These are phyloP conservation scores for Theobroma grandiflorum DNA, from an alignment of 441 rosid genomes.

Conservation along the genomic window DNA sequence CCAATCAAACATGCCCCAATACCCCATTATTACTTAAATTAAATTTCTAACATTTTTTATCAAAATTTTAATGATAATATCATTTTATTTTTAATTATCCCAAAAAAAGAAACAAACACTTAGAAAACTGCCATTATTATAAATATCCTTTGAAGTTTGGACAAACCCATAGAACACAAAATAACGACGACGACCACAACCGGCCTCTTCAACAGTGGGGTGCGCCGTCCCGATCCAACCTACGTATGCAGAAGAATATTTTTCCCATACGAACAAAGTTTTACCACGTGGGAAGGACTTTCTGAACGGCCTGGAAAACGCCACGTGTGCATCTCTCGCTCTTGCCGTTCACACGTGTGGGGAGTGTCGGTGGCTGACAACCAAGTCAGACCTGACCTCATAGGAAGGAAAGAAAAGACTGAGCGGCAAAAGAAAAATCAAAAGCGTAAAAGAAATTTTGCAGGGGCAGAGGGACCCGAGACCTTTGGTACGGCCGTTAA, in stretches of 20 bases:
- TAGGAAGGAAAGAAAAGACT: background rate
- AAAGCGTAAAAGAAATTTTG: background rate
- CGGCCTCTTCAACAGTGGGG: constrained; percentile 21
- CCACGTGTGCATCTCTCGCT: constrained; percentile 25
- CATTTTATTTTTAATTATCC: background rate
- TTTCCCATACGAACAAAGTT: background rate
- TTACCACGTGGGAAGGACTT: constrained; percentile 40
- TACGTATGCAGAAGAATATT: constrained; percentile 25
- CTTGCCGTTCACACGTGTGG: constrained; percentile 40
- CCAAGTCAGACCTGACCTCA: background rate
- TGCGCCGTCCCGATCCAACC: constrained; percentile 41
- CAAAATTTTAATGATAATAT: background rate
- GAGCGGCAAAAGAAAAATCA: background rate
- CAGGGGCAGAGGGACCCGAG: background rate
- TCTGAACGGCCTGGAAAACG: constrained; percentile 1
- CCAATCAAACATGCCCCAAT: constrained; percentile 24
- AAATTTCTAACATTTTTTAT: background rate
- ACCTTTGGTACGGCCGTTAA: background rate
- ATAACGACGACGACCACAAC: background rate
- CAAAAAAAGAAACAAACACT: background rate
- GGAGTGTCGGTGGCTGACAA: constrained; percentile 67
- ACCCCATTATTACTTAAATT: constrained; percentile 5
- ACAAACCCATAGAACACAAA: background rate
- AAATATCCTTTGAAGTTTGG: background rate
- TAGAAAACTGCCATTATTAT: background rate